Conservation (phyloP, 2,329 filamentous ascomycete species). For the Chalaropsis ovoidea region DNA sequence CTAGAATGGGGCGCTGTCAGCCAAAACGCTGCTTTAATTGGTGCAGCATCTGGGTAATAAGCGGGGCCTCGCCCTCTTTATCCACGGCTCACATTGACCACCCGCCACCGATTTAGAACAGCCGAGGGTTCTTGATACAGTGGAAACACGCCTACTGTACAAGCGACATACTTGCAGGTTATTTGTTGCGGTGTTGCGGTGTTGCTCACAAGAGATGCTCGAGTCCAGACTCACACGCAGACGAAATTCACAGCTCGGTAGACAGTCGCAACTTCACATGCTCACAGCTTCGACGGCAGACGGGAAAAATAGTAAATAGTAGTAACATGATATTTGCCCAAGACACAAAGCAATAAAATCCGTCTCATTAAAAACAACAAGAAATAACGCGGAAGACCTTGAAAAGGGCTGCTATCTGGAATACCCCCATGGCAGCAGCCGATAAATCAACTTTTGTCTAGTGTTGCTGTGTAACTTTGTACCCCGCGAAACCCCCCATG, state of each 20-base stretch:
- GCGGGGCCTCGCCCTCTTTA: neutral
- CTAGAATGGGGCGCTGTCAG: neutral
- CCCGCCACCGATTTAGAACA: neutral
- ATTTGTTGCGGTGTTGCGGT: no score
- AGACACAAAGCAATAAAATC: conserved; percentile 14
- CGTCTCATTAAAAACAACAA: conserved; percentile 16
- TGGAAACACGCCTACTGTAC: neutral
- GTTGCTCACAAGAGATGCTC: no score
- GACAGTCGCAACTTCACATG: no score
- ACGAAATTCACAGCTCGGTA: no score
- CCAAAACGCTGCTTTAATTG: neutral
- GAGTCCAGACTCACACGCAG: no score
- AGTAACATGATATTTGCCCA: conserved; percentile 4
- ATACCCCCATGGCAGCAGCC: conserved; percentile 35
- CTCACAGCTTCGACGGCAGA: no score
- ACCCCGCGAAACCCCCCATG: conserved; percentile 29
- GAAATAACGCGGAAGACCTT: conserved; percentile 21
- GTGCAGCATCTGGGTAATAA: neutral
- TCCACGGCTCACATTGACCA: neutral
- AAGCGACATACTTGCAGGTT: no score
- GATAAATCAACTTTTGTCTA: conserved; percentile 61
- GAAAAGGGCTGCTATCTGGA: conserved; percentile 21
- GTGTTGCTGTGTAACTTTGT: conserved; percentile 31
- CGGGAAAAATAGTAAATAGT: neutral
- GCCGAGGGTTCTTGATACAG: neutral